Percentiles rank a stretch among this genome's conserved stretches.
Evolutionary conservation across 2,329 filamentous ascomycete genomes (phyloP).

Genomic region (Fusarium virguliforme): DNA sequence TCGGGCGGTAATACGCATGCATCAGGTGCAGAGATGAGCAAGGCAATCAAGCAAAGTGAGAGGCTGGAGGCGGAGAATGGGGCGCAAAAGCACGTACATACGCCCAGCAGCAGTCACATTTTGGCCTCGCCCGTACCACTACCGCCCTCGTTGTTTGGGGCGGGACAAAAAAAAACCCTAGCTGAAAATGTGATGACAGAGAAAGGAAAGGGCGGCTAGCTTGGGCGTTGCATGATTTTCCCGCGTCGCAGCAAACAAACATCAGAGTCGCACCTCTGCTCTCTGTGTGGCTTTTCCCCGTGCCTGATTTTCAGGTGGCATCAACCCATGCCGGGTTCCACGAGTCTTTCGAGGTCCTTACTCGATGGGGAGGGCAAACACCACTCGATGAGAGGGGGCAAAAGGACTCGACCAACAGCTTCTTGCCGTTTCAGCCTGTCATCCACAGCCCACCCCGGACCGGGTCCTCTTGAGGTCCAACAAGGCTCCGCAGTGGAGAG

Average conservation of each 20-base stretch:
- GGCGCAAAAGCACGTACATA: too few species aligned
- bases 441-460: constrained; percentile 1
- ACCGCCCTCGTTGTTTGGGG: too few species aligned
- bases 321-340: constrained; percentile 1
- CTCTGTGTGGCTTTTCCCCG: neutral
- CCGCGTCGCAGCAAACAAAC: neutral
- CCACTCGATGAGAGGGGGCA: neutral
- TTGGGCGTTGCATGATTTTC: neutral
- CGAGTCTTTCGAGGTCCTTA: constrained; percentile 5
- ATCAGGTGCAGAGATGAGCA: constrained; percentile 5
- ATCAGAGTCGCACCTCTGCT: too few species aligned
- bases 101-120: too few species aligned
- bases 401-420: neutral
- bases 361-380: neutral
- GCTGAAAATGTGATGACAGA: neutral
- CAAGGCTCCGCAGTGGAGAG: neutral
- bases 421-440: neutral
- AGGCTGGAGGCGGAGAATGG: neutral
- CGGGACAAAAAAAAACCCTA: neutral
- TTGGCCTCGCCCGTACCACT: too few species aligned
- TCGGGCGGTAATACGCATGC: neutral
- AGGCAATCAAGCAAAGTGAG: neutral
- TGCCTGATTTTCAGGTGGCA: constrained; percentile 1
- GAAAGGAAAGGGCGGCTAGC: neutral
- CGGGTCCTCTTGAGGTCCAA: neutral